Base-by-base conservation (phyloP, 495 filamentous ascomycete genomes). In the Poronia punctata region DNA sequence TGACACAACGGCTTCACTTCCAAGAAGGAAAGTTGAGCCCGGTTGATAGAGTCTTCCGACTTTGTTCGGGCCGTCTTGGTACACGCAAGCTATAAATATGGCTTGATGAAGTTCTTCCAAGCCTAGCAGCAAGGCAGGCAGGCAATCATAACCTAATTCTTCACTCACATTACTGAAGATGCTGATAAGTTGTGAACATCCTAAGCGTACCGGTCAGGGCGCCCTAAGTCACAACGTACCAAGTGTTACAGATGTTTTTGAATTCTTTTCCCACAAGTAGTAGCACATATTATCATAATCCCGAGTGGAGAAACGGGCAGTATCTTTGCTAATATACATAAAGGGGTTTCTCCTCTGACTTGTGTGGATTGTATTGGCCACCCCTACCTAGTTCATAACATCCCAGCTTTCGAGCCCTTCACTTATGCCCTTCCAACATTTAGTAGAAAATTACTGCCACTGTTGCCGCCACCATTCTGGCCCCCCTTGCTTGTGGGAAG, bases 401-500 rank as follows among this genome's bases (percentile, higher is more conserved):
- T 15, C 8, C 4, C 25, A 16, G 7, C 6, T 26, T 14, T 5
- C 17, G 24, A 14, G 14, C 19, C 19, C 1, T 31, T 10, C 14
- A 26, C 17, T 54, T 53, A 69, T 23, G 52, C 39, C 56, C 56
- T 62, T 36, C 71, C 71, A 10, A 75, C 64, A 11, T 59, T 71
- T 45, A 78, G 63, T 54, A 78, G 59, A 46, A 74, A 57, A 38
- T 71, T 89, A 17, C 83, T 78, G 26, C 63, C 59, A 45, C 74
- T n/a, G n/a, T n/a, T n/a, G n/a, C n/a, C 23, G 72, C 48, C 72
- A 70, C 72, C 71, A 76, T 64, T 62, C 75, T 78, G 75, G 39
- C 78, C 75, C n/a, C n/a, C n/a, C n/a, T n/a, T 22, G 22, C 82
- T 82, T 44, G 86, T 80, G 0, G 92, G 92, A 36, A 99, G 61